Conservation (phyloP, 1,284 basidiomycete genomes). For the Ustilago tritici region DNA sequence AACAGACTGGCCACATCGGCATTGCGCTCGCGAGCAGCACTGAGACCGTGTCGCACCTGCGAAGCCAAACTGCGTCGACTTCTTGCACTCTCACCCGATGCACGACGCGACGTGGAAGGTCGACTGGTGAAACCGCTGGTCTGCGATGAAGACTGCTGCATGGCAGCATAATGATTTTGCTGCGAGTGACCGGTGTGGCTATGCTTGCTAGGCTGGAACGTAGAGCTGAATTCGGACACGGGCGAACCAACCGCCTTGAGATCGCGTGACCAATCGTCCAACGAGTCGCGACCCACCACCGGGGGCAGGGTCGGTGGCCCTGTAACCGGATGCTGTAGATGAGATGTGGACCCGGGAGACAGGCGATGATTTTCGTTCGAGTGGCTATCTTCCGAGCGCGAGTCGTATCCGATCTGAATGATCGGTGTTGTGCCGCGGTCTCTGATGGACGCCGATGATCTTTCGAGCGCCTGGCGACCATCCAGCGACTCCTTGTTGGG, state of each 20-base stretch:
- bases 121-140: conserved; percentile 22
- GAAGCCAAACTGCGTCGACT: conserved; percentile 58
- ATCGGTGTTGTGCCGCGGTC: conserved; percentile 33
- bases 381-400: conserved; percentile 34
- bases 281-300: conserved; percentile 52
- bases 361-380: conserved; percentile 13
- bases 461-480: conserved; percentile 11
- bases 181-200: conserved; percentile 9
- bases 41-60: conserved; percentile 50
- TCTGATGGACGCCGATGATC: conserved; percentile 28
- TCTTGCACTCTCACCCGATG: conserved; percentile 57
- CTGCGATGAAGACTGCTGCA: conserved; percentile 27
- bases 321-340: conserved; percentile 10
- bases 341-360: conserved; percentile 10
- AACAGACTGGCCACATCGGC: conserved; percentile 87
- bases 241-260: conserved; percentile 56
- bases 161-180: conserved; percentile 11
- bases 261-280: conserved; percentile 61
- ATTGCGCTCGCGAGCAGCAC: conserved; percentile 75
- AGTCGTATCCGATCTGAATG: conserved; percentile 55
- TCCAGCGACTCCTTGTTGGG: conserved; percentile 56
- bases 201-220: conserved; percentile 23
- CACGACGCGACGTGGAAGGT: conserved; percentile 46
- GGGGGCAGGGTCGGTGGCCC: conserved; percentile 57
- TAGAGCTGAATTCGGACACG: conserved; percentile 26